Conservation (phyloP, 345 rosid genomes). For the Carallia pectinifolia region DNA sequence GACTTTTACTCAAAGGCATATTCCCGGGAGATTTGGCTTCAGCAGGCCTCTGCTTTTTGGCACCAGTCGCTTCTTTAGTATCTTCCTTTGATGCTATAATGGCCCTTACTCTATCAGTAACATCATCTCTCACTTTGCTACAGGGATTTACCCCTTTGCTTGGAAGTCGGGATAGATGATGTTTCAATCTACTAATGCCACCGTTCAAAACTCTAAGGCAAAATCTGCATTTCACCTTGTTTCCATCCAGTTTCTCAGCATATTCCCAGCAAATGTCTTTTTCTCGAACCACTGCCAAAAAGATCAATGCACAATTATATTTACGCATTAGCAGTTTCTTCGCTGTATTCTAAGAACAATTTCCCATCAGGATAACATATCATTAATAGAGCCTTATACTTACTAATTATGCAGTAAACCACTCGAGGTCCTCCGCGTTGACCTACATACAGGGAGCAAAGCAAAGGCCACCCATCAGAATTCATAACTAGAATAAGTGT, state of each 20-base stretch:
- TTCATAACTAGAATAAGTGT: background rate
- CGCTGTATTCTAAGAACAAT: background rate
- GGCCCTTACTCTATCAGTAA: conserved; percentile 65
- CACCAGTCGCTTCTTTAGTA: conserved; percentile 42
- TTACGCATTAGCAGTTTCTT: background rate
- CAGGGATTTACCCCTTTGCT: conserved; percentile 95
- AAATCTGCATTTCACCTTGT: conserved; percentile 79
- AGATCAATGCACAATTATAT: conserved; percentile 9
- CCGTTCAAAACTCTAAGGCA: conserved; percentile 73
- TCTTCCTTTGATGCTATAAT: conserved; percentile 64
- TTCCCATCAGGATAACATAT: conserved; percentile 3
- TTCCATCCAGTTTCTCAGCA: conserved; percentile 86
- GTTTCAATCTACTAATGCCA: conserved; percentile 88
- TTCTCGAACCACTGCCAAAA: conserved; percentile 78
- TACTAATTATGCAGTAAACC: conserved; percentile 23
- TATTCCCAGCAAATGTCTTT: conserved; percentile 90
- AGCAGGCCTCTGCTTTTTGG: conserved; percentile 42
- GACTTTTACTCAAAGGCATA: conserved; percentile 33
- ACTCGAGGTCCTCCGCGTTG: background rate
- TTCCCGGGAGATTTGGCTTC: conserved; percentile 48
- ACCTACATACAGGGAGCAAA: conserved; percentile 14
- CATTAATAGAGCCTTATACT: conserved; percentile 18
- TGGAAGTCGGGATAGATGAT: conserved; percentile 80
- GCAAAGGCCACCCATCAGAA: background rate
- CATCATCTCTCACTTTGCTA: conserved; percentile 79